Base-by-base conservation (phyloP, 2,329 filamentous ascomycete genomes). In the Sarocladiaceae sp. region DNA sequence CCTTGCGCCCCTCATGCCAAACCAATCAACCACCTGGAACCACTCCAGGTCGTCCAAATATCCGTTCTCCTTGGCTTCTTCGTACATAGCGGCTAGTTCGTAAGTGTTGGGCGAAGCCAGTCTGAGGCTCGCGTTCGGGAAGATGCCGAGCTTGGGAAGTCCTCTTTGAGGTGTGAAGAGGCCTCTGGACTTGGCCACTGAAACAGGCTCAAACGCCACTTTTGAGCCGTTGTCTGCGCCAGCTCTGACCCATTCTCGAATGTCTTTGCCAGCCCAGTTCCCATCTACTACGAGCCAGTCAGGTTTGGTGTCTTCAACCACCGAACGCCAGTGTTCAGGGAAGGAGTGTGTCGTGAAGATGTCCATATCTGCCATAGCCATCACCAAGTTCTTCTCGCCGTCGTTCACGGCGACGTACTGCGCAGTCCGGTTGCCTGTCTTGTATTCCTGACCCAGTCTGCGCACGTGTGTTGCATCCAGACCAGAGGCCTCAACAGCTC, bases 301-400 rank as follows among this genome's bases (percentile, higher is more conserved):
- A n/a, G 82, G 87, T 53, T 69, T 72, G 11, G 73, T 68, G 3
- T 68, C 63, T 11, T 67, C 61, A 6, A 88, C 65, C 21, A 78
- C 68, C 1, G 78, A 72, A 41, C 74, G 72, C 82, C 83, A 88
- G 51, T 74, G 67, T 7, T 69, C 60, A 0, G 72, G 62, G 49
- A 76, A 74, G 1, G 70, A 68, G 48, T 74, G 66, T 13, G 65
- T 58, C n/a, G 80, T 74, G 39, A 95, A 78, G 54, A 95, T 91
- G 45, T 73, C 78, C 89, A 97, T 96, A 59, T 97, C 93, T 4
- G 91, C 90, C 88, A 96, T 95, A 35, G 89, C 91, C 50, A 96
- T 65, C n/a, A 90, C 74, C 2, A 98, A 77, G 50, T 90, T 85
- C 61, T 89, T 94, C 48, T 83, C 79, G 1, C 72, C 71, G 57